phyloP scores from a whole-genome alignment of 305 asterid species.

The Solanum aculeatissimum region DNA sequence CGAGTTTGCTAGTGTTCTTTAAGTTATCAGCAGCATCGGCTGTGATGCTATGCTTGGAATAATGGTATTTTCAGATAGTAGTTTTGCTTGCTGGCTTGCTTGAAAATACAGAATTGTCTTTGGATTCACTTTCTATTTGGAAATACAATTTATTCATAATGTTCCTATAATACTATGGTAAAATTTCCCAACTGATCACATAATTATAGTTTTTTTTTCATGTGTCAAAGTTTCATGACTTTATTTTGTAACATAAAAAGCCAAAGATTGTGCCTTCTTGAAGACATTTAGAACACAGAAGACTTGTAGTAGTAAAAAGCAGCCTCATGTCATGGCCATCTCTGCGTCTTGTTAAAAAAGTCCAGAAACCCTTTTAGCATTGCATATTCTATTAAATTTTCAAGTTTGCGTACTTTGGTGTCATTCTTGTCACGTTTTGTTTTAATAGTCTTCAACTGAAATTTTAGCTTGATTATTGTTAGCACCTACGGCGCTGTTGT shows the following conservation, averaged over 20 bases:
- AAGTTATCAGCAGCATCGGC: conserved; percentile 25
- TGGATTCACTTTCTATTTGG: conserved; percentile 28
- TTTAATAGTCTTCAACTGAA: too few species aligned
- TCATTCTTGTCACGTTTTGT: too few species aligned
- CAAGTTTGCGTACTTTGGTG: neutral
- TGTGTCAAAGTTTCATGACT: neutral
- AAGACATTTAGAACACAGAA: neutral
- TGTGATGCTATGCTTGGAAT: conserved; percentile 26
- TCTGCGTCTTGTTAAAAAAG: neutral
- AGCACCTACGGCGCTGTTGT: too few species aligned
- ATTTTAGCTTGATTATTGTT: too few species aligned
- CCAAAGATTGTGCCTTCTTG: neutral
- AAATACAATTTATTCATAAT: neutral
- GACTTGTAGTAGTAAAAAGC: too few species aligned
- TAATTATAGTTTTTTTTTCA: neutral
- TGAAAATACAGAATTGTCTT: conserved; percentile 14
- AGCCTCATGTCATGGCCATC: neutral
- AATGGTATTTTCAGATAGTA: conserved; percentile 22
- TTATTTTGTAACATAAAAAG: neutral
- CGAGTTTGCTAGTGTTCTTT: conserved; percentile 14
- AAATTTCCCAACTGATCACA: neutral
- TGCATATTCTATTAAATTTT: neutral
- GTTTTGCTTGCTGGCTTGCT: conserved; percentile 18
- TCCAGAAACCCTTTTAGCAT: neutral
- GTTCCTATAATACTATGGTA: neutral